Conservation (phyloP, 2,329 filamentous ascomycete species). For the Tolypocladium tropicale region DNA sequence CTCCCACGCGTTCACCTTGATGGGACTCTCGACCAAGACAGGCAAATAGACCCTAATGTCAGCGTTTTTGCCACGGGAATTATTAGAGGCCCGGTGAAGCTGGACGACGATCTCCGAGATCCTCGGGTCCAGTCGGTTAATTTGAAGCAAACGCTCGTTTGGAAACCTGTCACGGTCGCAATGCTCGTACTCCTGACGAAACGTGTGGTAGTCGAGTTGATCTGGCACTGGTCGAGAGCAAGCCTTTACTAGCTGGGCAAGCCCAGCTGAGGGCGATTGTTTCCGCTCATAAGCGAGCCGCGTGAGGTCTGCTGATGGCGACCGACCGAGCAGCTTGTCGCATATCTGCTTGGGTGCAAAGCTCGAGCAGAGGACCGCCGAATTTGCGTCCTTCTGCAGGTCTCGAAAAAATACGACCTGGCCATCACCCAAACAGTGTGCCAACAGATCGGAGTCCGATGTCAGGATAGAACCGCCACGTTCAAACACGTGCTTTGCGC, state of each 20-base stretch:
- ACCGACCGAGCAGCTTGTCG: slow-evolving; percentile 32
- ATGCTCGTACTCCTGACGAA: slow-evolving; percentile 21
- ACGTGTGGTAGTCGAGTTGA: slow-evolving; percentile 13
- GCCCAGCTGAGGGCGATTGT: slow-evolving; percentile 13
- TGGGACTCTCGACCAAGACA: slow-evolving; percentile 46
- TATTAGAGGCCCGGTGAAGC: slow-evolving; percentile 5
- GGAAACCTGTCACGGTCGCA: slow-evolving; percentile 5
- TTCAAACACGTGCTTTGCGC: slow-evolving; percentile 52
- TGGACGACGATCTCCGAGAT: slow-evolving; percentile 28
- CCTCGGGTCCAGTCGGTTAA: slow-evolving; percentile 23
- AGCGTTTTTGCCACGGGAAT: slow-evolving; percentile 4
- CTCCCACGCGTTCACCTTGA: slow-evolving; percentile 47
- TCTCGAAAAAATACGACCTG: slow-evolving; percentile 60
- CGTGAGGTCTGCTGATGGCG: slow-evolving; percentile 14
- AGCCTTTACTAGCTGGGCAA: slow-evolving; percentile 18
- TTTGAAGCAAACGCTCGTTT: slow-evolving; percentile 3
- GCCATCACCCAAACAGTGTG: slow-evolving; percentile 60
- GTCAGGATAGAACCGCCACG: slow-evolving; percentile 55
- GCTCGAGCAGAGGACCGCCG: slow-evolving; percentile 11
- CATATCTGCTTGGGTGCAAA: slow-evolving; percentile 27
- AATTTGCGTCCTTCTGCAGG: slow-evolving; percentile 30
- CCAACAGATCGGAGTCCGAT: slow-evolving; percentile 77
- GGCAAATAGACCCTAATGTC: slow-evolving; percentile 50
- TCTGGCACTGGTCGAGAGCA: slow-evolving; percentile 14
- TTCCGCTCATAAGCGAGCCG: slow-evolving; percentile 26